These are phyloP conservation scores for Dryas alaskensis DNA, from an alignment of 306 rosid genomes.

Conservation along the genomic window DNA sequence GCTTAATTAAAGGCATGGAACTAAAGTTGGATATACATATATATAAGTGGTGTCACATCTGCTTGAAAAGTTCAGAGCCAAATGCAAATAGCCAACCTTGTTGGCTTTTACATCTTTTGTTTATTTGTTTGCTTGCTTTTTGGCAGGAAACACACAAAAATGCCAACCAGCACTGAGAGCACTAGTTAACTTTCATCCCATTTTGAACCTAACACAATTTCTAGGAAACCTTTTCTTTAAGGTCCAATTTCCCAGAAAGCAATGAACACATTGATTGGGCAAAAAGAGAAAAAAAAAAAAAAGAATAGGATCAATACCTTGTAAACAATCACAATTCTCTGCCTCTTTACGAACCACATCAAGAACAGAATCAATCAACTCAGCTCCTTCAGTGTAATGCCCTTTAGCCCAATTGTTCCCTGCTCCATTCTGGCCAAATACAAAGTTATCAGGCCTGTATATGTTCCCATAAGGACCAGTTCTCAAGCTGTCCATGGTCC, in stretches of 20 bases:
- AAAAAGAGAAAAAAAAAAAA: background rate
- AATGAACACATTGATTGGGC: background rate
- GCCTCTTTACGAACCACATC: conserved; percentile 93
- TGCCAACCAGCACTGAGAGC: too few relatives aligned
- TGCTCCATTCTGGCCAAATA: conserved; percentile 87
- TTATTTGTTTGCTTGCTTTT: too few relatives aligned
- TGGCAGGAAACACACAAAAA: too few relatives aligned
- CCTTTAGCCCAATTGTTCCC: conserved; percentile 97
- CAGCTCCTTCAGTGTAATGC: conserved; percentile 90
- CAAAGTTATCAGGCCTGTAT: conserved; percentile 85
- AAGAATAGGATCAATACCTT: conserved; percentile 42
- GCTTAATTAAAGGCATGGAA: too few relatives aligned
- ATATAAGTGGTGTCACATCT: too few relatives aligned
- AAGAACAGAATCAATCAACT: conserved; percentile 82
- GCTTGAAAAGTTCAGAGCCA: too few relatives aligned
- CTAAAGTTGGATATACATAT: too few relatives aligned
- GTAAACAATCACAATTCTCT: conserved; percentile 87
- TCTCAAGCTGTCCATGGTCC: conserved; percentile 85
- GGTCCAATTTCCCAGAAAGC: background rate
- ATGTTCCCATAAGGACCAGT: conserved; percentile 74
- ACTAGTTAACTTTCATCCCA: too few relatives aligned
- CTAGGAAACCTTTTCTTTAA: too few relatives aligned
- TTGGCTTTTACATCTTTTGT: too few relatives aligned
- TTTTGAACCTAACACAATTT: too few relatives aligned
- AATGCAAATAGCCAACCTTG: too few relatives aligned